Evolutionary conservation across 2,329 filamentous ascomycete genomes (phyloP).

Genomic region (Xylaria sp.): DNA sequence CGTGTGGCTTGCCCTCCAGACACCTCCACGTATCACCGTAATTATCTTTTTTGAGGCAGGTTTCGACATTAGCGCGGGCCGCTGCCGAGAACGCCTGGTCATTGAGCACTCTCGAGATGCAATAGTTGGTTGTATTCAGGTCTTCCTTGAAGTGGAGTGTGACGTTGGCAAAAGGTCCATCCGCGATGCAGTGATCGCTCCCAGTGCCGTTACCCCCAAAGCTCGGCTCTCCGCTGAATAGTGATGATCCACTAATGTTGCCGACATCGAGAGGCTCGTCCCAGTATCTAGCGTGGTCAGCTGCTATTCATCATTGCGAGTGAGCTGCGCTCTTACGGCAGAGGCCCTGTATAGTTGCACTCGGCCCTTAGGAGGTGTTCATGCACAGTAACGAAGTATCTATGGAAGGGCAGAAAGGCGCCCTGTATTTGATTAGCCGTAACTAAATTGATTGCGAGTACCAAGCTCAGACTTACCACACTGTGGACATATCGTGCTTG

Average conservation of each 20-base stretch:
- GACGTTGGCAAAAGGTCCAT: slow-evolving; percentile 51
- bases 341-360: slow-evolving; percentile 45
- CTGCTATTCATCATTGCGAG: neutral
- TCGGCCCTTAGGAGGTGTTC: slow-evolving; percentile 49
- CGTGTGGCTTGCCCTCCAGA: slow-evolving; percentile 38
- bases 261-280: slow-evolving; percentile 50
- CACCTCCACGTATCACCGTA: slow-evolving; percentile 38
- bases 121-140: slow-evolving; percentile 39
- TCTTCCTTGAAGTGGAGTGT: slow-evolving; percentile 47
- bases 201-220: slow-evolving; percentile 50
- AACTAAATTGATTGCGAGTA: neutral
- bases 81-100: slow-evolving; percentile 34
- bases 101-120: slow-evolving; percentile 43
- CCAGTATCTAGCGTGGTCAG: slow-evolving; percentile 49
- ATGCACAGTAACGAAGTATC: slow-evolving; percentile 49
- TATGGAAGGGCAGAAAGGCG: slow-evolving; percentile 52
- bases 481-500: slow-evolving; percentile 47
- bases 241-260: slow-evolving; percentile 42
- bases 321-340: slow-evolving; percentile 36
- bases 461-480: slow-evolving; percentile 37
- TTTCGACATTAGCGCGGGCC: slow-evolving; percentile 30
- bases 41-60: slow-evolving; percentile 25
- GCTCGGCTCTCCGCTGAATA: slow-evolving; percentile 47
- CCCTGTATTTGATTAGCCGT: slow-evolving; percentile 31
- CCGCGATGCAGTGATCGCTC: slow-evolving; percentile 46